Percentiles rank a stretch among this genome's conserved stretches.
These are phyloP conservation scores for Oehlia diaphana DNA, from an alignment of 192 early-diverging fungal genomes.

Conservation along the genomic window DNA sequence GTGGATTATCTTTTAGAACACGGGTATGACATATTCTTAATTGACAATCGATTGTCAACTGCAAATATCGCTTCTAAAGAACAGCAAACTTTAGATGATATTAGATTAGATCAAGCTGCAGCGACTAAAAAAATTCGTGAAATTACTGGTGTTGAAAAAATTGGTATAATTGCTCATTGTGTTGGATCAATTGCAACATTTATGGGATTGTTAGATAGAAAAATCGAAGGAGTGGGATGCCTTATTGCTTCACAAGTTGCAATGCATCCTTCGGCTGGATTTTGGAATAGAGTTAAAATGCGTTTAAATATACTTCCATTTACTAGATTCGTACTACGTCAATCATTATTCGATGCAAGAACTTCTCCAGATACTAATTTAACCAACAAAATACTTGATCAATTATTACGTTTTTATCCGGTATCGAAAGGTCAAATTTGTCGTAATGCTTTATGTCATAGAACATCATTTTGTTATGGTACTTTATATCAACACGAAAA, in stretches of 20 bases:
- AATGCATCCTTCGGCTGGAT: background rate
- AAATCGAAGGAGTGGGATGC: slow-evolving; percentile 44
- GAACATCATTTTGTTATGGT: slow-evolving; percentile 39
- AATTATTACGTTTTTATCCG: slow-evolving; percentile 38
- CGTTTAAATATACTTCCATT: background rate
- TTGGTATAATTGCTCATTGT: slow-evolving; percentile 47
- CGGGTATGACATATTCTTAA: slow-evolving; percentile 46
- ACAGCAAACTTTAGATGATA: slow-evolving; percentile 35
- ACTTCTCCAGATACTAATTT: slow-evolving; percentile 30
- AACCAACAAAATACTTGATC: slow-evolving; percentile 34
- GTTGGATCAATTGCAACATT: slow-evolving; percentile 40
- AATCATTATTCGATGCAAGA: slow-evolving; percentile 5
- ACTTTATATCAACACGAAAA: slow-evolving; percentile 41
- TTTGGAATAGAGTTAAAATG: slow-evolving; percentile 14
- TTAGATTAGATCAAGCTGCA: slow-evolving; percentile 37
- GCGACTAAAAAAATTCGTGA: slow-evolving; percentile 37
- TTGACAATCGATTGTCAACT: slow-evolving; percentile 41
- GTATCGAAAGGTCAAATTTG: slow-evolving; percentile 37
- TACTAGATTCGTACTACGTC: background rate
- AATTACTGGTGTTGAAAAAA: slow-evolving; percentile 39
- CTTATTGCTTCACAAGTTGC: slow-evolving; percentile 37
- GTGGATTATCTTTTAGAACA: slow-evolving; percentile 43
- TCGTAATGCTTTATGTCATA: slow-evolving; percentile 39
- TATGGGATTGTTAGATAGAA: slow-evolving; percentile 43
- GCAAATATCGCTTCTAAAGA: slow-evolving; percentile 30